Evolutionary conservation across 345 rosid genomes (phyloP).

Genomic region (Pistacia atlantica): DNA sequence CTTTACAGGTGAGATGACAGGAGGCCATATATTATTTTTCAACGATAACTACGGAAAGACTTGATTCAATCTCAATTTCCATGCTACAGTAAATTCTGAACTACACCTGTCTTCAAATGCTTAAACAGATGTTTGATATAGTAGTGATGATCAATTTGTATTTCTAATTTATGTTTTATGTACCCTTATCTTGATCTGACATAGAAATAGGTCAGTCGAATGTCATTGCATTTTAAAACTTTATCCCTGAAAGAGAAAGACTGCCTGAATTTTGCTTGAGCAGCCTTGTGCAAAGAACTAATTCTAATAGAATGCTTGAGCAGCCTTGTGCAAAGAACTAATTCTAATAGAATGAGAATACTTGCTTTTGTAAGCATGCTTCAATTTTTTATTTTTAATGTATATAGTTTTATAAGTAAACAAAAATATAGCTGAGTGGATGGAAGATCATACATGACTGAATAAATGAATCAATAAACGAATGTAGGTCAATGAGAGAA

Average conservation of each 20-base stretch:
- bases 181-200: background rate
- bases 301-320: background rate
- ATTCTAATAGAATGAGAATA: too few species aligned
- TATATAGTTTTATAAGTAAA: too few species aligned
- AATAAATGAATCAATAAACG: too few species aligned
- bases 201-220: background rate
- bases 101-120: background rate
- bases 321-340: too few species aligned
- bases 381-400: too few species aligned
- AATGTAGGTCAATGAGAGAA: too few species aligned
- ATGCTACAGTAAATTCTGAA: background rate
- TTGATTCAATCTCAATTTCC: background rate
- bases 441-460: too few species aligned
- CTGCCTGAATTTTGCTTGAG: background rate
- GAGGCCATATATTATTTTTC: background rate
- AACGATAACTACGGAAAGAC: background rate
- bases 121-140: background rate
- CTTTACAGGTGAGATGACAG: slow-evolving; percentile 3
- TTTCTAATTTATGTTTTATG: background rate
- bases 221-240: background rate
- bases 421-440: too few species aligned
- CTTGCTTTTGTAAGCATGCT: too few species aligned
- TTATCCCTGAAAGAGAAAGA: too few species aligned
- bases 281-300: too few species aligned
- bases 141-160: background rate